phyloP scores from a whole-genome alignment of 495 filamentous ascomycete genomes.

The Niebla homalea region DNA sequence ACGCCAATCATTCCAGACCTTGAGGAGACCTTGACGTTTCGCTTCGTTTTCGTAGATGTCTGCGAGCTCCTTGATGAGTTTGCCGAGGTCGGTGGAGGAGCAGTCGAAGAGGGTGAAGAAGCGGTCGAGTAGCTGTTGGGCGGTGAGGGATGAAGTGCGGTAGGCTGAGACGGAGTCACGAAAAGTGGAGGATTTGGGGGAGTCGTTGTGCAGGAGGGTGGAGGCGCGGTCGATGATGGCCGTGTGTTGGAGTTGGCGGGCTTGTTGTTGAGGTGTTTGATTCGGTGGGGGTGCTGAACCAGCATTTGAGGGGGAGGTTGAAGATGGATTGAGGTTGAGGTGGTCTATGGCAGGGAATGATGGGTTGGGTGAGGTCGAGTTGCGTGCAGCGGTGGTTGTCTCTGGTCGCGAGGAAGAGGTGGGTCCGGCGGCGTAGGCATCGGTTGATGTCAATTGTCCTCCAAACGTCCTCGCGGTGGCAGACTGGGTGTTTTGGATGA shows the following conservation, averaged over 20 bases:
- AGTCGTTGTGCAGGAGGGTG: constrained; percentile 62
- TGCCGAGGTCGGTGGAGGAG: constrained; percentile 64
- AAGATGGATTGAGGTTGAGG: constrained; percentile 22
- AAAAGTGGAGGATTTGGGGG: constrained; percentile 60
- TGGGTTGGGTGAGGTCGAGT: constrained; percentile 15
- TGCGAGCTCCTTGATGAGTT: constrained; percentile 79
- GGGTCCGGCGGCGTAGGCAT: constrained; percentile 34
- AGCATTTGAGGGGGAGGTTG: constrained; percentile 16
- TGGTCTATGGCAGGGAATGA: constrained; percentile 28
- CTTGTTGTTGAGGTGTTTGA: constrained; percentile 62
- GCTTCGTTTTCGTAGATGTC: constrained; percentile 77
- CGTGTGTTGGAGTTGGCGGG: constrained; percentile 52
- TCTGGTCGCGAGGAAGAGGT: constrained; percentile 17
- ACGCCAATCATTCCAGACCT: constrained; percentile 87
- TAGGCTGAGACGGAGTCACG: constrained; percentile 64
- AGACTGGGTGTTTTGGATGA: constrained; percentile 74
- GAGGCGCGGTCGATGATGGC: constrained; percentile 77
- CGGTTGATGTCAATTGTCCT: constrained; percentile 53
- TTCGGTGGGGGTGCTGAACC: constrained; percentile 5
- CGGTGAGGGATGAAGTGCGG: constrained; percentile 48
- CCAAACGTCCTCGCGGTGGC: constrained; percentile 68
- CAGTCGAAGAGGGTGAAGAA: constrained; percentile 78
- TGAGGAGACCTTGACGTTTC: constrained; percentile 59
- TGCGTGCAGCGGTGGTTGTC: constrained; percentile 28
- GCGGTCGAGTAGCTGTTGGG: constrained; percentile 63